Base-by-base conservation (phyloP, 768 basidiomycete genomes). In the Nevesoporus exiguus region DNA sequence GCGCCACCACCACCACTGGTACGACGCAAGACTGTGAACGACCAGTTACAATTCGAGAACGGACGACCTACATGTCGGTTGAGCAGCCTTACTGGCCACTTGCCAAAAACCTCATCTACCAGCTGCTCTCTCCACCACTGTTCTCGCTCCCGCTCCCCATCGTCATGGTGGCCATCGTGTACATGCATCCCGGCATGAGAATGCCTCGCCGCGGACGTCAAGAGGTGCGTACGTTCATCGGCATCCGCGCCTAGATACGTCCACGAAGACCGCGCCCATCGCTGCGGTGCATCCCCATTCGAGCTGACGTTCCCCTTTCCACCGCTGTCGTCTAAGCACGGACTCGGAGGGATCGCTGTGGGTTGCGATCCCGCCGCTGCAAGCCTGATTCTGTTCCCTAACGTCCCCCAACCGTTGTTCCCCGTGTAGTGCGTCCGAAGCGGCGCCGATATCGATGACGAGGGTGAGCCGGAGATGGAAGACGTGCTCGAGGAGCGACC, bases 1-100 rank as follows among this genome's bases (percentile, higher is more conserved):
- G 50, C 82, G 80, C 86, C 85, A 87, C 85, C 85, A 83, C 90
- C 90, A 93, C 89, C 90, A 91, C 90, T 91, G 58, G 15, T 30
- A 34, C 48, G 45, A 49, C 49, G 49, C 53, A 15, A 17, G 13
- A 41, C n/a, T 21, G 34, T 50, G 21, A 49, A 21, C 2, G 34
- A 54, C 24, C 10, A 24, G 1, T 17, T 14, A 25, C 34, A 19
- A 29, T 47, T 49, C 31, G 14, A 34, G 30, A 7, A 17, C 10
- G 25, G 5, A 44, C 30, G 7, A 76, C 85, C 59, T 69, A 90
- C 89, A 69, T 83, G 82, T 59, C 74, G 73, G 70, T 90, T 90
- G n/a, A 87, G 61, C 54, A 87, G 63, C 63, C 88, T 78, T 61
- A 71, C 68, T 0, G 89, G 88, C 88, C 87, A 88, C 51, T 70